Evolutionary conservation across 768 basidiomycete genomes (phyloP), one percentile per base, ranked within the genome.

Genomic region (Suillus subluteus): DNA sequence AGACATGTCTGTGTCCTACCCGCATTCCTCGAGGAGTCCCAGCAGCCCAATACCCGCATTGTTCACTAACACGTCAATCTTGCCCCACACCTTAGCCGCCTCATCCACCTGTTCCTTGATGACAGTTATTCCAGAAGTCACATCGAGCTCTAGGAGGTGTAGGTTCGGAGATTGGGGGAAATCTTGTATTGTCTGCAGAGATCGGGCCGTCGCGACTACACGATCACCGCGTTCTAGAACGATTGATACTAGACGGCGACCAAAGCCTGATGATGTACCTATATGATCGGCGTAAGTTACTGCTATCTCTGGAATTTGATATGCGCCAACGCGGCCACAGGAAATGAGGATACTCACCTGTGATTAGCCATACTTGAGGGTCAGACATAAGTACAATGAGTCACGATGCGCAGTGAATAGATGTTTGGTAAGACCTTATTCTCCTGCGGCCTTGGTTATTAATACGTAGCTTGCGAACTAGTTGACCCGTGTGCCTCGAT

Each of bases 191-290:
- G 81, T 83, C 26, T 79, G 76, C 0, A 81, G 66, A 18, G 81
- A 81, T 62, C 82, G 79, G 16, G 84, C 85, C 4, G 87, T 87
- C 2, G 88, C 88, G 61, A 90, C 84, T 46, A 90, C 89, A 32
- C 80, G 81, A 73, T 91, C 89, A 7, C 88, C 88, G 8, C 88
- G 81, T 40, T 77, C 76, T 30, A 87, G 80, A 1, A 79, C 82
- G 23, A 81, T 70, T n/a, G 66, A 70, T 12, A 85, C 82, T 18
- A 90, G 78, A 6, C 84, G 83, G 55, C 79, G 81, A 15, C 89
- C 89, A 66, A 90, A 84, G 16, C 88, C 88, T 38, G 86, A 85
- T 21, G 88, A 86, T 6, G 86, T 82, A 9, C 87, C 87, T 88
- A 50, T 4, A 37, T 8, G 62, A 5, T 44, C 9, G 62, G 13